Evolutionary conservation across 192 early-diverging fungal genomes (phyloP).

Genomic region (Martensiomyces pterosporus): DNA sequence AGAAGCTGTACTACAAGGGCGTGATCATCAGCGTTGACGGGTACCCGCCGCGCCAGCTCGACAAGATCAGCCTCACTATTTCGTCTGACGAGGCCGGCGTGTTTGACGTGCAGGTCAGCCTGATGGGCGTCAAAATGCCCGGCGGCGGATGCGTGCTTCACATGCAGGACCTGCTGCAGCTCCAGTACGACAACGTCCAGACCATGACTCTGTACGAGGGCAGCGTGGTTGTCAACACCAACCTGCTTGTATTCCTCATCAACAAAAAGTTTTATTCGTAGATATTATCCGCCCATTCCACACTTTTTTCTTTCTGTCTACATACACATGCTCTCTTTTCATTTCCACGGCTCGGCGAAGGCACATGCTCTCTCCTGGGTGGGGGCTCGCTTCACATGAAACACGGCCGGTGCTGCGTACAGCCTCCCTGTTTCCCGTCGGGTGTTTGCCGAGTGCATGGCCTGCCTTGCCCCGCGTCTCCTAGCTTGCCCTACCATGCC

Average conservation of each 20-base stretch:
- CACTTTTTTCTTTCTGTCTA: slow-evolving; percentile 5
- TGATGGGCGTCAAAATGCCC: slow-evolving; percentile 64
- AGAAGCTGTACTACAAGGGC: slow-evolving; percentile 87
- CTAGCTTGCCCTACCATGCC: too few species aligned
- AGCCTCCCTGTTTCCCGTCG: too few species aligned
- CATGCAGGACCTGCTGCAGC: slow-evolving; percentile 90
- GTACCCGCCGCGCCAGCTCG: slow-evolving; percentile 79
- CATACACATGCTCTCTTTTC: too few species aligned
- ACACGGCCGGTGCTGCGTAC: too few species aligned
- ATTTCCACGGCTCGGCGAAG: too few species aligned
- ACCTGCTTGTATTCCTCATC: slow-evolving; percentile 90
- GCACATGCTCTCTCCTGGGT: too few species aligned
- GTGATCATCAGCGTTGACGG: slow-evolving; percentile 85
- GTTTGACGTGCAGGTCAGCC: slow-evolving; percentile 82
- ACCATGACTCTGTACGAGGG: slow-evolving; percentile 91
- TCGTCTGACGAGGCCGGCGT: slow-evolving; percentile 89
- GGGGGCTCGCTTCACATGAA: too few species aligned
- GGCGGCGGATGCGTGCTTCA: slow-evolving; percentile 73
- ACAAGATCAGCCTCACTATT: slow-evolving; percentile 83
- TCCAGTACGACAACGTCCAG: slow-evolving; percentile 89
- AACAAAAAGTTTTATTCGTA: slow-evolving; percentile 88
- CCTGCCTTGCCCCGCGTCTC: too few species aligned
- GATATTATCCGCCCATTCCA: too few species aligned
- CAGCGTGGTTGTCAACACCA: slow-evolving; percentile 91
- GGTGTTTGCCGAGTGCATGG: too few species aligned